Evolutionary conservation across 768 basidiomycete genomes (phyloP).

Genomic region (Leucogyrophana mollusca): DNA sequence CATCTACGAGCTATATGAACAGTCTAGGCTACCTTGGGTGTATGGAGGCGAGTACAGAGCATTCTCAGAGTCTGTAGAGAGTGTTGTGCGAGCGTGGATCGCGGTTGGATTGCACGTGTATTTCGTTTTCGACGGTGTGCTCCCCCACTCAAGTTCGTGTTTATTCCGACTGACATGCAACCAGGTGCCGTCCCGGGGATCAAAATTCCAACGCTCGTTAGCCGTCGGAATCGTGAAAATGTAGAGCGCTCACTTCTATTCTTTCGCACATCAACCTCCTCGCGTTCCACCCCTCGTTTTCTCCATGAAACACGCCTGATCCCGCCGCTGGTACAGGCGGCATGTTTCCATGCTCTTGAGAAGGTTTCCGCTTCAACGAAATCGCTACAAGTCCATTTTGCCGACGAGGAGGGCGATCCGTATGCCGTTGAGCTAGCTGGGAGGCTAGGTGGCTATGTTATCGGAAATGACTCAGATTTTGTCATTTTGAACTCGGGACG

Average conservation of each 20-base stretch:
- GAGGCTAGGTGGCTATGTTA: constrained; percentile 68
- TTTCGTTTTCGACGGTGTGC: constrained; percentile 84
- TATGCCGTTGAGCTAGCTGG: constrained; percentile 84
- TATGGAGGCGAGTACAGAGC: constrained; percentile 79
- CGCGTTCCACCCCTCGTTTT: constrained; percentile 65
- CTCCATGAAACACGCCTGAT: constrained; percentile 72
- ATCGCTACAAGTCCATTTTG: constrained; percentile 59
- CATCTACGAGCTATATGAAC: constrained; percentile 65
- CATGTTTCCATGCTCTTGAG: constrained; percentile 57
- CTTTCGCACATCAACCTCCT: constrained; percentile 72
- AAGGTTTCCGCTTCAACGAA: constrained; percentile 32
- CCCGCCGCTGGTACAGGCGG: constrained; percentile 61
- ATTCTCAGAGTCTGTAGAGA: constrained; percentile 47
- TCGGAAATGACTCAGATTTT: constrained; percentile 82
- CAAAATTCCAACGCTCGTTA: constrained; percentile 68
- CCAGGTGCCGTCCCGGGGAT: constrained; percentile 68
- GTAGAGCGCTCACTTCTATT: constrained; percentile 69
- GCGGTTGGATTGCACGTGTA: constrained; percentile 59
- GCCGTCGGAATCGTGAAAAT: constrained; percentile 54
- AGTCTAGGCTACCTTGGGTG: constrained; percentile 72
- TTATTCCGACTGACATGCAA: constrained; percentile 5
- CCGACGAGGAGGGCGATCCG: constrained; percentile 82
- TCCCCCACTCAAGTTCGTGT: constrained; percentile 11
- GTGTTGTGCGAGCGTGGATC: constrained; percentile 66
- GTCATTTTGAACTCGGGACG: constrained; percentile 73